Base-by-base conservation (phyloP, 371 early-diverging fungal species). In the Vairimorpha necatrix region DNA sequence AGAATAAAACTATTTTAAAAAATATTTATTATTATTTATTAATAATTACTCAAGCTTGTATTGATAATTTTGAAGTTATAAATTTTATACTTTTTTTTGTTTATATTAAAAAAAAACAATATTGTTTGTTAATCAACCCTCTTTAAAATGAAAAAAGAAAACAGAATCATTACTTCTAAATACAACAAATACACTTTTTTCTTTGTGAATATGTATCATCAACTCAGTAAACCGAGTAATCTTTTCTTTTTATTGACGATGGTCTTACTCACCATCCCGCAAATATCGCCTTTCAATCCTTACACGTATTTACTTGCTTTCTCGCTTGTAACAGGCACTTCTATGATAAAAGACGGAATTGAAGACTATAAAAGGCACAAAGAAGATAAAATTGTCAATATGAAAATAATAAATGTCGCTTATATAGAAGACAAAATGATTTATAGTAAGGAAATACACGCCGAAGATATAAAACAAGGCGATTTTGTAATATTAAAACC, bases 351-450 rank as follows among this genome's bases (percentile, higher is more conserved):
- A 81, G 95, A 94, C 71, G 96, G 87, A 4, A 84, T 92, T 63
- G 95, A 95, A 72, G 98, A 97, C 80, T 88, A 88, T 84, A 90
- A 90, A 61, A 89, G 95, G 33, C 91, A 93, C 75, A 86, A 88
- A 69, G 88, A 90, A 48, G 98, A 98, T 82, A 86, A 88, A 9
- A 87, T 88, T 60, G 90, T 90, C 61, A 97, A 97, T 85, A 87
- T 88, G 67, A 88, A 89, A 46, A 36, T 28, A 0, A 39, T 48
- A 0, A 47, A 32, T 46, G 63, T 72, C 9, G 38, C 69, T 33
- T 39, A 69, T 47, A 68, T 46, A 18, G 26, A 53, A 16, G 28
- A 69, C 7, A 32, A 34, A 0, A 32, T 38, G 7, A 60, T 42
- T 20, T 0, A 14, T 16, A 50, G 60, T 9, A 36, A 69, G 36